Conservation (phyloP, 306 rosid genomes). For the Elaeagnus macrophylla region DNA sequence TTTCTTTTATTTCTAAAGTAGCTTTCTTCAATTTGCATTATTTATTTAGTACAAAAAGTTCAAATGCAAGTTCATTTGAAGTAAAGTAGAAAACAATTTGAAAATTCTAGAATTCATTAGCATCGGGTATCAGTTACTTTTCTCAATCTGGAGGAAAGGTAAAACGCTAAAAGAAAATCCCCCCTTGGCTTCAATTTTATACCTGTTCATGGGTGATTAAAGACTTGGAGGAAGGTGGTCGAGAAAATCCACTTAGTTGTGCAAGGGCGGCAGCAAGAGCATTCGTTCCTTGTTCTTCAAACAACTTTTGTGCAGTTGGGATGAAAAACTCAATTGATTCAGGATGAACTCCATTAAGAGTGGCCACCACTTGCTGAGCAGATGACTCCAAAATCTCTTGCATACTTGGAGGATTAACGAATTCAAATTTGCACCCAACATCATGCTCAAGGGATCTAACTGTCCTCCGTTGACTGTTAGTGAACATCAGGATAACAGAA, state of each 20-base stretch:
- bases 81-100: neutral
- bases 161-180: neutral
- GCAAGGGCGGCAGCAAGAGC: conserved; percentile 99
- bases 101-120: no score
- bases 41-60: neutral
- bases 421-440: conserved; percentile 88
- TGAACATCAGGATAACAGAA: conserved; percentile 73
- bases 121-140: no score
- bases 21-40: neutral
- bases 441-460: conserved; percentile 95
- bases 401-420: conserved; percentile 59
- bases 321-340: conserved; percentile 75
- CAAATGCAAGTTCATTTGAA: neutral
- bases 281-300: conserved; percentile 69
- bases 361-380: conserved; percentile 76
- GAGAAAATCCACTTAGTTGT: conserved; percentile 85
- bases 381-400: conserved; percentile 76
- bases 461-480: conserved; percentile 89
- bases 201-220: conserved; percentile 88
- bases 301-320: conserved; percentile 73
- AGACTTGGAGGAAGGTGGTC: conserved; percentile 89
- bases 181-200: conserved; percentile 3
- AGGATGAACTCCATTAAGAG: conserved; percentile 79
- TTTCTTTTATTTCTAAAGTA: no score
- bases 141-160: no score